A percentile compares a stretch with the other conserved stretches of the same genome.
These are phyloP conservation scores for Triticum turgidum DNA, from an alignment of 176 grass and related monocot species.

Conservation along the genomic window DNA sequence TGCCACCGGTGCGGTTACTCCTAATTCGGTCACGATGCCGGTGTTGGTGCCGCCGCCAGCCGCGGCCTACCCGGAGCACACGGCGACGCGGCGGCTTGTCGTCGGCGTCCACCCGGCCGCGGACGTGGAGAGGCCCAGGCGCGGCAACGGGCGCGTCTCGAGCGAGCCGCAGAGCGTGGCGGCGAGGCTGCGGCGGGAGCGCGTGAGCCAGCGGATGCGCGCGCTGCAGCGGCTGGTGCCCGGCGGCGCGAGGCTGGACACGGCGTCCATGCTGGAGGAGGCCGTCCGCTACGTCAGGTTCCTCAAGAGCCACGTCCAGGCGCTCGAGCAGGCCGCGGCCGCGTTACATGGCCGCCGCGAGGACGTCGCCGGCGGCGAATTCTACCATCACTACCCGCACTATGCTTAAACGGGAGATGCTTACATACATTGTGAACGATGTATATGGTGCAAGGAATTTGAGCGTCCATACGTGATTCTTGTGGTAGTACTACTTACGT, in stretches of 20 bases:
- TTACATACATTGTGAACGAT: not conserved
- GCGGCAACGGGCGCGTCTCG: conserved; percentile 57
- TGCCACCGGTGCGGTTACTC: not conserved
- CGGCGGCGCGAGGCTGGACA: conserved; percentile 72
- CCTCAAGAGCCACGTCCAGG: conserved; percentile 60
- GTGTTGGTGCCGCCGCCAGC: not conserved
- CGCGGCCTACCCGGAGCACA: not conserved
- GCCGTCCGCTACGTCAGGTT: conserved; percentile 78
- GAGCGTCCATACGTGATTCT: not conserved
- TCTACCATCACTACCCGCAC: not conserved
- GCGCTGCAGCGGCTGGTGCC: conserved; percentile 62
- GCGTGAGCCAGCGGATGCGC: conserved; percentile 70
- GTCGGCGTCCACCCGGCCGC: conserved; percentile 25
- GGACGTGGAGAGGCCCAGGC: conserved; percentile 42
- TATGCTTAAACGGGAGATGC: not conserved
- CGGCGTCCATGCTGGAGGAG: conserved; percentile 77
- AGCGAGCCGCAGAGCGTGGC: conserved; percentile 78
- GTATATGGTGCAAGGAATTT: not conserved
- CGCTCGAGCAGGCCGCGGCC: conserved; percentile 38
- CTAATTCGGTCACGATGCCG: not conserved
- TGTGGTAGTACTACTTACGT: not conserved
- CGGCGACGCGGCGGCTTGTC: conserved; percentile 23
- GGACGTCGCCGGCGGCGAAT: not conserved
- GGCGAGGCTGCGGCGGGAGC: conserved; percentile 59
- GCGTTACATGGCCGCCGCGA: not conserved